Evolutionary conservation across 495 filamentous ascomycete species (phyloP).

Genomic region (Hyaloscypha hepaticicola): DNA sequence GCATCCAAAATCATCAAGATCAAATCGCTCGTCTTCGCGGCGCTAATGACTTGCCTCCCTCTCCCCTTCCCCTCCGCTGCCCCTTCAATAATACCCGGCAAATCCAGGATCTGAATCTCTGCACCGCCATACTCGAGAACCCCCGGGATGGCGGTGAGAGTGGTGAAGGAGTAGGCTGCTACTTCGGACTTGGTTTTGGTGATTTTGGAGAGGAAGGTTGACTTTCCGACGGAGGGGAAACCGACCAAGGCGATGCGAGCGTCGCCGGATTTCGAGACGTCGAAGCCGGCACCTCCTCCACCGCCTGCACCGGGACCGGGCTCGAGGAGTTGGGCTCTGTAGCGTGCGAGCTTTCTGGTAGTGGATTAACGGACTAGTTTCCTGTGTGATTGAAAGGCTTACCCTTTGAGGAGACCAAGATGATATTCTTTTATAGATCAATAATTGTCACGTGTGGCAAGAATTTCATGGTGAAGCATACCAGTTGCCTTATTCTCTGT

Average conservation of each 20-base stretch:
- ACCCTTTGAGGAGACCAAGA: slow-evolving; percentile 97
- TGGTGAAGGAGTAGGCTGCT: slow-evolving; percentile 97
- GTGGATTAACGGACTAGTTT: slow-evolving; percentile 21
- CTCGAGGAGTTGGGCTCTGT: slow-evolving; percentile 93
- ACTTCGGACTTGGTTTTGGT: slow-evolving; percentile 98
- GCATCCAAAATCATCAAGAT: slow-evolving; percentile 97
- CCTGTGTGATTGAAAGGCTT: slow-evolving; percentile 30
- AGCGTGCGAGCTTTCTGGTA: slow-evolving; percentile 86
- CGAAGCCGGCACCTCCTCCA: slow-evolving; percentile 78
- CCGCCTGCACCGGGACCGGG: slow-evolving; percentile 78
- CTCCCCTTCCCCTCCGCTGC: slow-evolving; percentile 94
- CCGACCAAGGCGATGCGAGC: slow-evolving; percentile 96
- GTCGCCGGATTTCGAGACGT: slow-evolving; percentile 96
- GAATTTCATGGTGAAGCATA: slow-evolving; percentile 40
- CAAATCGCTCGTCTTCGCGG: slow-evolving; percentile 98
- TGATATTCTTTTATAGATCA: slow-evolving; percentile 76
- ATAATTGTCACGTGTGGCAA: slow-evolving; percentile 9
- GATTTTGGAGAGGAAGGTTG: slow-evolving; percentile 97
- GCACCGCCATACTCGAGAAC: slow-evolving; percentile 98
- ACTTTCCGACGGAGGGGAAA: slow-evolving; percentile 98
- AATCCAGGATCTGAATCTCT: slow-evolving; percentile 97
- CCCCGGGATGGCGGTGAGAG: slow-evolving; percentile 94
- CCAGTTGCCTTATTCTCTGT: slow-evolving; percentile 98
- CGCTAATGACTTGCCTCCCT: slow-evolving; percentile 95
- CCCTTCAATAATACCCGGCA: slow-evolving; percentile 98